A percentile compares a stretch with the other conserved stretches of the same genome.
Evolutionary conservation across 805 yeast genomes (phyloP).

Genomic region (Wickerhamomyces silvicola): DNA sequence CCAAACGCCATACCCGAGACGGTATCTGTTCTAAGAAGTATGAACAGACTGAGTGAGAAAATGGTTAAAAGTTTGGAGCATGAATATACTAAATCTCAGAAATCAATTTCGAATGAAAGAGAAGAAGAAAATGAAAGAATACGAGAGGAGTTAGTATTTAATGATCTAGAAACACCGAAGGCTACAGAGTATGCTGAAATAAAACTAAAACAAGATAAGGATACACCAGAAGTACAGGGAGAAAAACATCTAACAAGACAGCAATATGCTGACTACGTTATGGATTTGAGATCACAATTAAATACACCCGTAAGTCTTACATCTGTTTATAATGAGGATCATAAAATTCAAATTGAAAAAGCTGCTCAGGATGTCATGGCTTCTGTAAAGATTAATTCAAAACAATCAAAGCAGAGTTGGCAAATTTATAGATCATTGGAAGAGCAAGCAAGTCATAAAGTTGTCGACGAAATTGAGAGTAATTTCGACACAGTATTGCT

Average conservation of each 20-base stretch:
- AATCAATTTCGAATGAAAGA: constrained; percentile 29
- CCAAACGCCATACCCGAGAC: constrained; percentile 56
- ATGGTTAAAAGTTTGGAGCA: constrained; percentile 57
- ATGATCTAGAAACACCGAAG: constrained; percentile 44
- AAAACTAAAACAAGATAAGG: constrained; percentile 15
- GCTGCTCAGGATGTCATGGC: constrained; percentile 38
- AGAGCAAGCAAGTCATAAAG: constrained; percentile 20
- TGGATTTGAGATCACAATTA: constrained; percentile 14
- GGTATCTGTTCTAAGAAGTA: constrained; percentile 71
- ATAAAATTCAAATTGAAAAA: constrained; percentile 30
- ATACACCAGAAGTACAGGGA: constrained; percentile 8
- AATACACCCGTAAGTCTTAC: constrained; percentile 22
- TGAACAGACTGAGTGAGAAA: constrained; percentile 81
- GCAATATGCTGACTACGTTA: constrained; percentile 18
- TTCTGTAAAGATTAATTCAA: constrained; percentile 46
- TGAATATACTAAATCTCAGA: constrained; percentile 31
- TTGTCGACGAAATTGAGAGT: constrained; percentile 25
- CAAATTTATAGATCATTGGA: constrained; percentile 23
- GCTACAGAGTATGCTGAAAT: constrained; percentile 48
- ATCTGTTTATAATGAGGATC: constrained; percentile 19
- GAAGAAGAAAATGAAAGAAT: constrained; percentile 29
- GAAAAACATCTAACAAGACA: constrained; percentile 15
- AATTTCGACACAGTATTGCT: constrained; percentile 29
- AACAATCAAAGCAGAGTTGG: constrained; percentile 46
- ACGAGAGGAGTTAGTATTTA: constrained; percentile 40